phyloP scores from a whole-genome alignment of 1,139 yeast genomes.

The Saccharomycopsis hybrid region DNA sequence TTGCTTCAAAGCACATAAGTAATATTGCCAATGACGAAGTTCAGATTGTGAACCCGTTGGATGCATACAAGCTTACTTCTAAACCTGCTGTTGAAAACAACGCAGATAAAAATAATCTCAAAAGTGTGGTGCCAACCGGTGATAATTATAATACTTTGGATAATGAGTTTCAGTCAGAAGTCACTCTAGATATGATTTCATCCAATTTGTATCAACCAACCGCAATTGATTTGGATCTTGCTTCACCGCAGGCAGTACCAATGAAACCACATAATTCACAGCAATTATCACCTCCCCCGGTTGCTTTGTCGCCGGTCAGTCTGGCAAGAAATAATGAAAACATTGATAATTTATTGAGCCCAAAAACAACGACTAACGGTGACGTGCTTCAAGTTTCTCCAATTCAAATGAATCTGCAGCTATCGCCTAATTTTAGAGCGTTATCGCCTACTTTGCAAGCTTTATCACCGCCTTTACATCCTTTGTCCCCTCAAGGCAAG shows the following conservation, averaged over 20 bases:
- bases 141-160: constrained; percentile 25
- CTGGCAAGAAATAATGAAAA: not conserved
- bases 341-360: constrained; percentile 9
- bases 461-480: constrained; percentile 20
- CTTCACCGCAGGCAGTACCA: constrained; percentile 57
- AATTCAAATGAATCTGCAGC: constrained; percentile 17
- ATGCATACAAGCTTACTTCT: constrained; percentile 6
- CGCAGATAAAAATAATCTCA: not conserved
- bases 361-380: constrained; percentile 1
- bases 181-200: constrained; percentile 39
- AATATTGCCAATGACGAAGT: constrained; percentile 3
- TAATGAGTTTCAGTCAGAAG: constrained; percentile 31
- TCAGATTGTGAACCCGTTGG: constrained; percentile 10
- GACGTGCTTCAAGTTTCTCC: constrained; percentile 27
- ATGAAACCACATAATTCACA: constrained; percentile 34
- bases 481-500: constrained; percentile 11
- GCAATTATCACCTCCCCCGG: not conserved
- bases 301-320: constrained; percentile 28
- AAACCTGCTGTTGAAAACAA: constrained; percentile 6
- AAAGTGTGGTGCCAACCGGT: constrained; percentile 2
- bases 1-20: constrained; percentile 19
- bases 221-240: constrained; percentile 36
- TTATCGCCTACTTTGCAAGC: constrained; percentile 21
- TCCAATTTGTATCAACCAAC: constrained; percentile 61
- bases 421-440: constrained; percentile 23